Conservation (phyloP, 2,329 filamentous ascomycete genomes). For the Ophiostoma triangulosporum region DNA sequence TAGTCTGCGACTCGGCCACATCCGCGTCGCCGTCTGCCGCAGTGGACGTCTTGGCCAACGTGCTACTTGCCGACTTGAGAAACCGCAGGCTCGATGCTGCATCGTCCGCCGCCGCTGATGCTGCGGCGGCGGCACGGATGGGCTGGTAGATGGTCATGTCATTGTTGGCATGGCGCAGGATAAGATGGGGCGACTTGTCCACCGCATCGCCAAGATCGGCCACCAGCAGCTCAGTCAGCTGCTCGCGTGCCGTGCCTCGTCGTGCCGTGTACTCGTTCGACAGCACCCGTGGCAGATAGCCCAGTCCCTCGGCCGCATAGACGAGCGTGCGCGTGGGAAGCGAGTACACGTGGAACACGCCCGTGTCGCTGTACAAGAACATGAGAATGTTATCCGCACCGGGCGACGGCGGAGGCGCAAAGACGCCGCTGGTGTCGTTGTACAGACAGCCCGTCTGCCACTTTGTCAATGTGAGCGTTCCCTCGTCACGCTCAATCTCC, state of each 20-base stretch:
- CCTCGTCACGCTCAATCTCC: constrained; percentile 55
- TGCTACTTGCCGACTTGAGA: constrained; percentile 13
- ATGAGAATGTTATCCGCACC: constrained; percentile 45
- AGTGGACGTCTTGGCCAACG: constrained; percentile 46
- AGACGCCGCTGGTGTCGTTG: constrained; percentile 45
- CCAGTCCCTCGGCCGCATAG: constrained; percentile 62
- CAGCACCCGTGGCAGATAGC: constrained; percentile 63
- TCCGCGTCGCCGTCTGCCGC: neutral
- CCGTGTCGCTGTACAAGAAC: constrained; percentile 65
- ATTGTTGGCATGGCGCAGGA: constrained; percentile 65
- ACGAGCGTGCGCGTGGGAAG: constrained; percentile 61
- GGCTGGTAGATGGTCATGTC: constrained; percentile 84
- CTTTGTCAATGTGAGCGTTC: constrained; percentile 43
- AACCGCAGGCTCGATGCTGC: constrained; percentile 2
- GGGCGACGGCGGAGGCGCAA: constrained; percentile 27
- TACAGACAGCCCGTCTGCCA: constrained; percentile 83
- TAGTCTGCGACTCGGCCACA: constrained; percentile 14
- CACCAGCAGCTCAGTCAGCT: constrained; percentile 65
- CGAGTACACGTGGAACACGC: constrained; percentile 63
- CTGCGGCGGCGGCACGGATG: constrained; percentile 30
- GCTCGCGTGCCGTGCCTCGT: constrained; percentile 58
- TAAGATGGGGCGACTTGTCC: constrained; percentile 60
- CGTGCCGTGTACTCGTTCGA: constrained; percentile 57
- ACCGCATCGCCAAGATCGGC: constrained; percentile 71
- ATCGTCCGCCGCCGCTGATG: neutral